A percentile compares a stretch with the other conserved stretches of the same genome.
Evolutionary conservation across 225 moss, liverwort and hornwort genomes (phyloP).

Genomic region (Neckera pumila): DNA sequence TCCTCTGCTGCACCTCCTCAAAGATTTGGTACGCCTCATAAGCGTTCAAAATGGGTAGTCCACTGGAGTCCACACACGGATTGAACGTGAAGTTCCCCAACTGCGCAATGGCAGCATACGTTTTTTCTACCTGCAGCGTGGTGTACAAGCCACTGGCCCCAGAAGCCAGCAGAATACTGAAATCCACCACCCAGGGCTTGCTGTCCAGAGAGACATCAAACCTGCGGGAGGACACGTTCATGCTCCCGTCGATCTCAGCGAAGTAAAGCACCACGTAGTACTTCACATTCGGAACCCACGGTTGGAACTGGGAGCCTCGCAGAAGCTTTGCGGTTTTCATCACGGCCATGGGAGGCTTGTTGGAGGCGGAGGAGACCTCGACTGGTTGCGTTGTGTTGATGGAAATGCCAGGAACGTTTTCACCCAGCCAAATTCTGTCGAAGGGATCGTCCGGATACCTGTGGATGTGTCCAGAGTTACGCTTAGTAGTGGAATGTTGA

Average conservation of each 20-base stretch:
- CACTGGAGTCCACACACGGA: conserved; percentile 21
- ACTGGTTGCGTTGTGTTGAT: conserved; percentile 21
- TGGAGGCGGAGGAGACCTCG: background rate
- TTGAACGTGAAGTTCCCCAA: conserved; percentile 19
- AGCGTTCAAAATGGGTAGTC: conserved; percentile 28
- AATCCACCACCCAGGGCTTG: conserved; percentile 31
- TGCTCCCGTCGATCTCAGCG: conserved; percentile 31
- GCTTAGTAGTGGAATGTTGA: background rate
- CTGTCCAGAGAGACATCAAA: conserved; percentile 33
- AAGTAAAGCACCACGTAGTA: conserved; percentile 38
- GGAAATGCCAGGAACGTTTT: conserved; percentile 2
- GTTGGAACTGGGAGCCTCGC: conserved; percentile 8
- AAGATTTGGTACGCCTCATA: conserved; percentile 31
- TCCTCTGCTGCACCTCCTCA: conserved; percentile 14
- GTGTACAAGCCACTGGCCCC: conserved; percentile 16
- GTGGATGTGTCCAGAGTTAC: background rate
- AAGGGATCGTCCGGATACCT: conserved; percentile 45
- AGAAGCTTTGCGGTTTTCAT: conserved; percentile 31
- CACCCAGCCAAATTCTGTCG: conserved; percentile 32
- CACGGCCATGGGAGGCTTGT: conserved; percentile 27
- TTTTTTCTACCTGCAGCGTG: conserved; percentile 23
- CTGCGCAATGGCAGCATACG: conserved; percentile 12
- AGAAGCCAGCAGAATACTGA: conserved; percentile 18
- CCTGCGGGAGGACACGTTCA: conserved; percentile 19
- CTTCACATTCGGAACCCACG: conserved; percentile 17